phyloP scores from a whole-genome alignment of 2,329 filamentous ascomycete genomes.

The Xylariaceae sp. region DNA sequence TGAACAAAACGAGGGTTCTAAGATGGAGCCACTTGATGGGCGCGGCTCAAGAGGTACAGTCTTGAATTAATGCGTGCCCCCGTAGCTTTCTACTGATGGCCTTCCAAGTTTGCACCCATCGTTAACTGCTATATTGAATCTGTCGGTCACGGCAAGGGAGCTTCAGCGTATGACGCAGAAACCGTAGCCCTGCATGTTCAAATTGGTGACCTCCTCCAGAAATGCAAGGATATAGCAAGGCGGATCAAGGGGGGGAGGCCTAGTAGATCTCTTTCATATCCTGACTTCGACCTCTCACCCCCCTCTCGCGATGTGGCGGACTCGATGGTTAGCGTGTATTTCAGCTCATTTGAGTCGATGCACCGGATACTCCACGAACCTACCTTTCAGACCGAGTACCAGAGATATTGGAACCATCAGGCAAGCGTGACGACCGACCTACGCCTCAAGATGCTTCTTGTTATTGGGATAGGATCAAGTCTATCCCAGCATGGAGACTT shows the following conservation, averaged over 20 bases:
- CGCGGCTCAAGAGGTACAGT: conserved; percentile 35
- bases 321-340: conserved; percentile 48
- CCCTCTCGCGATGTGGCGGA: conserved; percentile 43
- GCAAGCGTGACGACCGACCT: conserved; percentile 26
- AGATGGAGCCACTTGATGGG: conserved; percentile 40
- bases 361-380: conserved; percentile 57
- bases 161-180: conserved; percentile 27
- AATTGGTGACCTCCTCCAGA: conserved; percentile 35
- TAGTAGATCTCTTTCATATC: conserved; percentile 32
- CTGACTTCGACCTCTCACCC: conserved; percentile 27
- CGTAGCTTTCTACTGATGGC: conserved; percentile 7
- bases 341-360: conserved; percentile 51
- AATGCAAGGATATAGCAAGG: conserved; percentile 40
- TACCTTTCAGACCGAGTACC: conserved; percentile 54
- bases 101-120: conserved; percentile 34
- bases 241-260: conserved; percentile 39
- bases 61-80: neutral
- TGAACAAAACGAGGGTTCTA: conserved; percentile 42
- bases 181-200: conserved; percentile 29
- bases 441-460: conserved; percentile 44
- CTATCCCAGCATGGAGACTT: conserved; percentile 31
- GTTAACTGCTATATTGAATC: conserved; percentile 34
- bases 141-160: conserved; percentile 18
- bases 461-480: conserved; percentile 45
- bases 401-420: conserved; percentile 47